Conservation (phyloP, 306 rosid genomes). For the Abrus precatorius region DNA sequence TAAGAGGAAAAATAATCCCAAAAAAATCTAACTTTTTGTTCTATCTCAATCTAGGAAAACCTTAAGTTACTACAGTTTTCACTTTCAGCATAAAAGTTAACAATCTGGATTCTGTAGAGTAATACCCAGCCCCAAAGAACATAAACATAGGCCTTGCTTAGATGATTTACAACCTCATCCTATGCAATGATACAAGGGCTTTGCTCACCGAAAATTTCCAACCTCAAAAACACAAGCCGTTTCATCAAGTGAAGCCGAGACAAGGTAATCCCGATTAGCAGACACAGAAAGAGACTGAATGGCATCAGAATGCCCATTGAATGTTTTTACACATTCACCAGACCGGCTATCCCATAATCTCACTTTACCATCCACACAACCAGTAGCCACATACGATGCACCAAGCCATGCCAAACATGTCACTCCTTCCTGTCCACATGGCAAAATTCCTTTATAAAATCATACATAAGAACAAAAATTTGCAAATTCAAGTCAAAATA, state of each 20-base stretch:
- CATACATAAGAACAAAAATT: conserved; percentile 12
- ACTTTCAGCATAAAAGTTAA: neutral
- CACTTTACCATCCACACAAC: conserved; percentile 81
- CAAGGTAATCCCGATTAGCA: conserved; percentile 69
- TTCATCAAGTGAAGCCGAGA: conserved; percentile 77
- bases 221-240: conserved; percentile 87
- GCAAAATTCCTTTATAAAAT: conserved; percentile 15
- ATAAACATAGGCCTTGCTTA: neutral
- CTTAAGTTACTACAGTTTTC: neutral
- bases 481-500: conserved; percentile 8
- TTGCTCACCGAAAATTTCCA: conserved; percentile 56
- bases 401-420: conserved; percentile 88
- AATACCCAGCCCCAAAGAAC: neutral
- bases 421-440: conserved; percentile 75
- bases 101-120: neutral
- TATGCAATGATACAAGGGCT: conserved; percentile 5
- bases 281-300: conserved; percentile 78
- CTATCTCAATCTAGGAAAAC: neutral
- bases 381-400: conserved; percentile 67
- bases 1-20: conserved; percentile 3
- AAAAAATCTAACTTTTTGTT: neutral
- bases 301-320: conserved; percentile 68
- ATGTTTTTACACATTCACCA: conserved; percentile 77
- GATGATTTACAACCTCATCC: conserved; percentile 1
- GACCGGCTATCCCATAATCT: conserved; percentile 88